Conservation (phyloP, 208 protist species). For the Leishmania aethiopica region DNA sequence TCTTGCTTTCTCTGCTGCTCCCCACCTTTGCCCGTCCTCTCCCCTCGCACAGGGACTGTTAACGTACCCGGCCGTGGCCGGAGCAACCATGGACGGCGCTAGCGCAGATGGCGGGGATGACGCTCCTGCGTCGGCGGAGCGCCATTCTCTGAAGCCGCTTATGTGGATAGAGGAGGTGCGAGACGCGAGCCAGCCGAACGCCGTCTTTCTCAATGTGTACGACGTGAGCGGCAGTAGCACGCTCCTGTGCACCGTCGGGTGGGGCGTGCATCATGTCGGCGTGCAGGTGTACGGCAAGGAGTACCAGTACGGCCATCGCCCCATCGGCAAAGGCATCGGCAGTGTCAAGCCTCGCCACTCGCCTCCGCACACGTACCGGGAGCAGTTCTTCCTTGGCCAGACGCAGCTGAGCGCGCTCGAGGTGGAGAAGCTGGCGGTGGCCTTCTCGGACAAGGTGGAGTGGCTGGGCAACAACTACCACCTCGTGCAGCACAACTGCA, state of each 20-base stretch:
- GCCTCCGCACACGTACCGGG: constrained; percentile 58
- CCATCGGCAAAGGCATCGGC: constrained; percentile 45
- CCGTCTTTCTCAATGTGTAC: constrained; percentile 71
- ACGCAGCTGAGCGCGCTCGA: constrained; percentile 32
- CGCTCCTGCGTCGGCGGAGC: background rate
- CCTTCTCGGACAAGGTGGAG: constrained; percentile 18
- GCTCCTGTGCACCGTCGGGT: constrained; percentile 41
- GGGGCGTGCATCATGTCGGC: constrained; percentile 61
- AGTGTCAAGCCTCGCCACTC: constrained; percentile 36
- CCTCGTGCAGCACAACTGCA: constrained; percentile 68
- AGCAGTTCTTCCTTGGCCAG: constrained; percentile 49
- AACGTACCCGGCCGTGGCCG: no score
- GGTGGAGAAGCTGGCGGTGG: constrained; percentile 32
- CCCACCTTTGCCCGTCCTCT: no score
- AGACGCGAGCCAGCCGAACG: constrained; percentile 16
- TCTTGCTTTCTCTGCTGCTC: no score
- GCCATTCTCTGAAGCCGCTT: background rate
- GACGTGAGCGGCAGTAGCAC: constrained; percentile 46
- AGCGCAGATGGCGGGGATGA: no score
- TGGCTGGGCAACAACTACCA: constrained; percentile 61
- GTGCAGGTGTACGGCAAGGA: constrained; percentile 73
- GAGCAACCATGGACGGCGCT: no score
- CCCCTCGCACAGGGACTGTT: no score
- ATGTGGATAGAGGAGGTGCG: background rate
- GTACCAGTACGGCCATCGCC: constrained; percentile 43